Evolutionary conservation across 2,329 filamentous ascomycete genomes (phyloP), one percentile per base, ranked within the genome.

Genomic region (Pyrenophora tritici-repentis): DNA sequence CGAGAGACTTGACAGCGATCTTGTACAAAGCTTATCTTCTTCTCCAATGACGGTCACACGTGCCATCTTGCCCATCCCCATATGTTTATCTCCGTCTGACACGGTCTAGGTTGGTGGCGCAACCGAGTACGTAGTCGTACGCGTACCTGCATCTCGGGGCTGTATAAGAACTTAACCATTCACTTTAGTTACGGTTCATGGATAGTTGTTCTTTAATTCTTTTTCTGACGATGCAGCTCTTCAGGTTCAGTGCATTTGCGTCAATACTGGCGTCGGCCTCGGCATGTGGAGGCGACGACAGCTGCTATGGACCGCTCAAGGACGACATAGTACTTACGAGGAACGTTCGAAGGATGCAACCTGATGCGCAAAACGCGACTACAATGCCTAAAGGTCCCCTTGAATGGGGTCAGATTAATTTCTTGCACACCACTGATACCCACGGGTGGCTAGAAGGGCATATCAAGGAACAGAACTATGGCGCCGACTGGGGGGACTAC

Each of bases 401-500:
- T 6, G 81, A 83, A 75, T 86, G 84, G 84, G 84, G 84, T 2
- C 81, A 86, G 65, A 69, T 86, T 59, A 86, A 86, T 61, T 83
- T 96, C 73, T 76, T 86, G 18, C 84, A 86, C 58, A 86, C 83
- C 1, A 85, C 82, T 2, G 83, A 86, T 55, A 84, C 82, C 0
- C 83, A 85, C 63, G 82, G 82, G 16, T 84, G 83, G 83, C 75
- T 86, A 14, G 80, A 83, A 60, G 81, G 82, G 3, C 81, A 85
- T 62, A 66, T 86, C 55, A 84, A 85, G 59, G 82, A 86, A 70
- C 75, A 78, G 59, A 86, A 85, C 62, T 86, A 86, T 54, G 83
- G 84, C 34, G 84, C 83, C 2, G 85, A 87, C 63, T 87, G 84
- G 83, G 85, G 85, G 18, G 85, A 87, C 66, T 86, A 82, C 67